Base-by-base conservation (phyloP, 768 basidiomycete genomes). In the Erythrobasidium yunnanense region DNA sequence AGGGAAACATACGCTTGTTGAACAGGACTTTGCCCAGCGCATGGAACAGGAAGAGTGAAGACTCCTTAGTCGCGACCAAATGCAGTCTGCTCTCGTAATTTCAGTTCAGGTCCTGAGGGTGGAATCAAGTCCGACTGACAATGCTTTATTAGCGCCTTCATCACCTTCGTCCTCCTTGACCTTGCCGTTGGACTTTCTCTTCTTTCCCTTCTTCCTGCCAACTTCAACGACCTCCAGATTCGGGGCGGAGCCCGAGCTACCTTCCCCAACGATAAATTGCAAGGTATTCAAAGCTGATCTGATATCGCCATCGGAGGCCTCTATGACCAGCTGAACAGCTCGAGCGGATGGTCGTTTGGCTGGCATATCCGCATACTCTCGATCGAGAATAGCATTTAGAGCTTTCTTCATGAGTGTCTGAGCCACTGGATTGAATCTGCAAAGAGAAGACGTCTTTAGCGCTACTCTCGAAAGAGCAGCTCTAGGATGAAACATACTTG, bases 271-370 rank as follows among this genome's bases (percentile, higher is more conserved):
- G 81, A 93, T 0, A 85, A 99, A 91, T 73, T 99, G 88, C 5
- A 97, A 80, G 0, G 87, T 85, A 84, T 93, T 97, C 67, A 96
- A 82, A 0, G 92, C 93, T 65, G 87, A 88, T 46, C 95, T 81
- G 35, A 99, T 87, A 73, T 99, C 95, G 0, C 95, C 95, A 72
- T 87, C 87, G 2, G 87, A 81, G 1, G 87, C 83, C 55, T 85
- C 83, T 3, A 91, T 82, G 66, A 96, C 81, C 20, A 84, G 76
- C 56, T 93, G 86, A 0, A 95, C 72, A 0, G 83, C 80, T 4
- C 34, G 50, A 13, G 47, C 38, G 13, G 33, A 22, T 4, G 67
- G 68, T 29, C 27, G 55, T 32, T 62, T 33, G 3, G 20, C 30
- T 11, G 62, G 29, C 13, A 33, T 22, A 2, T 17, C 20, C 8